phyloP scores from a whole-genome alignment of 306 rosid genomes.

The Erythrophleum fordii region DNA sequence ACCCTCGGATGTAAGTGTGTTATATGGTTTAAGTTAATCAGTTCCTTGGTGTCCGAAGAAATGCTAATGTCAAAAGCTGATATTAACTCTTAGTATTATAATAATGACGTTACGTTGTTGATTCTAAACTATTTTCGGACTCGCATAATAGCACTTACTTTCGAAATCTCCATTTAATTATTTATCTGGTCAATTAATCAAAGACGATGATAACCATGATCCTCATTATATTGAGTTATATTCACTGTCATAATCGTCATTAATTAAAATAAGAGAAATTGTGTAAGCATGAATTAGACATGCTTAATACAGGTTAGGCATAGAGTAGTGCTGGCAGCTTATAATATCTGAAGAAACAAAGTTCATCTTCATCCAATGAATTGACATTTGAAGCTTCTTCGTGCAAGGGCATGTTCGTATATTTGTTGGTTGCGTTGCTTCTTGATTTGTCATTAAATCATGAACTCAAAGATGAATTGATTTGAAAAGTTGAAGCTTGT shows the following conservation, averaged over 20 bases:
- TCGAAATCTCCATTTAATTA: slow-evolving; percentile 24
- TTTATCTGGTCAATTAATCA: slow-evolving; percentile 34
- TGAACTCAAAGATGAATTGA: neutral
- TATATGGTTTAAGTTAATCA: slow-evolving; percentile 36
- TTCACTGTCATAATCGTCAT: neutral
- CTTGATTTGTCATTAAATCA: neutral
- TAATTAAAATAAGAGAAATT: neutral
- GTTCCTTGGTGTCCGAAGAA: slow-evolving; percentile 49
- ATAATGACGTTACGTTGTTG: slow-evolving; percentile 23
- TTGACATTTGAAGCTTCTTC: neutral
- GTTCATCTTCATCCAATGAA: neutral
- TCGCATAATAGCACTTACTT: slow-evolving; percentile 20
- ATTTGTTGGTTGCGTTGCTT: neutral
- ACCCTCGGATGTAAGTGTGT: slow-evolving; percentile 46
- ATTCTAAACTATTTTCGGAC: slow-evolving; percentile 23
- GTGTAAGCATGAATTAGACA: neutral
- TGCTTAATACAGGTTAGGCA: too few species aligned
- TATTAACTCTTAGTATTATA: slow-evolving; percentile 40
- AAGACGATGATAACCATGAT: slow-evolving; percentile 11
- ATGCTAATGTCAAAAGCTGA: slow-evolving; percentile 35
- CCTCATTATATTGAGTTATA: slow-evolving; percentile 4
- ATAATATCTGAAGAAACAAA: neutral
- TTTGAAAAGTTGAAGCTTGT: neutral
- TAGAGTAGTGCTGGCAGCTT: neutral
- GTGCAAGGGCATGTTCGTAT: neutral